Conservation (phyloP, 2,329 filamentous ascomycete genomes). For the Alternaria postmessia region DNA sequence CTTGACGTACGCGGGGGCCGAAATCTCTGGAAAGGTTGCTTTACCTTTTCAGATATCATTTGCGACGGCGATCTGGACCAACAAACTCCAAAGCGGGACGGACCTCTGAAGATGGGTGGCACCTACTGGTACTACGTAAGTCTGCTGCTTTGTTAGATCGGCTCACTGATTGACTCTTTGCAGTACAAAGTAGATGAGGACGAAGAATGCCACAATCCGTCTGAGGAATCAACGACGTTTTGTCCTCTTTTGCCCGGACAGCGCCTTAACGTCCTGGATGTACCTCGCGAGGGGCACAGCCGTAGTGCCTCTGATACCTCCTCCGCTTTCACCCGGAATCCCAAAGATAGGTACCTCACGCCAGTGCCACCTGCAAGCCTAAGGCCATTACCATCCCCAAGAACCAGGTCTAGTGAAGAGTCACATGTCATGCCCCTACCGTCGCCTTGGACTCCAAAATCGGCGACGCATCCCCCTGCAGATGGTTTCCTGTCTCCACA, state of each 20-base stretch:
- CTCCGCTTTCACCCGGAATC: slow-evolving; percentile 78
- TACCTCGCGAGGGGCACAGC: slow-evolving; percentile 72
- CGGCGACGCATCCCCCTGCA: slow-evolving; percentile 40
- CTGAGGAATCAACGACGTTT: slow-evolving; percentile 74
- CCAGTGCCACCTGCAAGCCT: slow-evolving; percentile 64
- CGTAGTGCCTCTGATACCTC: slow-evolving; percentile 73
- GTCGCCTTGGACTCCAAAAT: slow-evolving; percentile 34
- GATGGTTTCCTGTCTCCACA: slow-evolving; percentile 34
- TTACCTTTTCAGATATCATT: slow-evolving; percentile 84
- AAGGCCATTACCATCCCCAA: slow-evolving; percentile 32
- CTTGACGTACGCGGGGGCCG: slow-evolving; percentile 77
- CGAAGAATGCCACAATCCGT: slow-evolving; percentile 76
- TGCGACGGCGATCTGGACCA: slow-evolving; percentile 73
- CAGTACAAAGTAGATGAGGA: slow-evolving; percentile 88
- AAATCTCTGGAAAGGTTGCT: slow-evolving; percentile 86
- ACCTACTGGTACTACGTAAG: slow-evolving; percentile 96
- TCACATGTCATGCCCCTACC: slow-evolving; percentile 29
- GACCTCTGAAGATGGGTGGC: slow-evolving; percentile 88
- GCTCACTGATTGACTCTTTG: slow-evolving; percentile 23
- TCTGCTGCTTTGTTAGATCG: slow-evolving; percentile 25
- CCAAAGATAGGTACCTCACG: slow-evolving; percentile 76
- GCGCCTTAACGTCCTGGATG: slow-evolving; percentile 80
- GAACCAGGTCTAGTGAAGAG: slow-evolving; percentile 25
- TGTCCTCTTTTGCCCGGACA: slow-evolving; percentile 92
- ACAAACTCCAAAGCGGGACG: slow-evolving; percentile 67